These are phyloP conservation scores for Barnettozyma botsteinii DNA, from an alignment of 805 yeast genomes.

Conservation along the genomic window DNA sequence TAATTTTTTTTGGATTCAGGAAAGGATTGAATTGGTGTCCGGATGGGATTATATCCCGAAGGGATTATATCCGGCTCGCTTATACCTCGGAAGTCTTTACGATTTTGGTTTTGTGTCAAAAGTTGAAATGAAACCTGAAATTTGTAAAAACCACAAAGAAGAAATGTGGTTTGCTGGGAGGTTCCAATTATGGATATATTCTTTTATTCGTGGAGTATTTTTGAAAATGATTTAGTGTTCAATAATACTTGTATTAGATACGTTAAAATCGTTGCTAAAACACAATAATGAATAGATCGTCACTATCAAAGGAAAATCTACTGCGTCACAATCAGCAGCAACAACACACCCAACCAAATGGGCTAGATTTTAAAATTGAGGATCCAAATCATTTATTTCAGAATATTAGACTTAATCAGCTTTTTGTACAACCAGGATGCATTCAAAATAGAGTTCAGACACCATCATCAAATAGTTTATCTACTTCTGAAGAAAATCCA, in stretches of 20 bases:
- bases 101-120: neutral
- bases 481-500: neutral
- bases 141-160: no score
- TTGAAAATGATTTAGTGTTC: no score
- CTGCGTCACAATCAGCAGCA: neutral
- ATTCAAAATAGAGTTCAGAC: neutral
- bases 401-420: neutral
- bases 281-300: neutral
- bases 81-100: neutral
- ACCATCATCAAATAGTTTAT: neutral
- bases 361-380: neutral
- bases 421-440: neutral
- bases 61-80: no score
- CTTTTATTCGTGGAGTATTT: no score
- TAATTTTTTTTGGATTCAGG: neutral
- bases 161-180: neutral
- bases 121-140: neutral
- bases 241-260: no score
- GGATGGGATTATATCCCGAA: neutral
- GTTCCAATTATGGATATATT: no score
- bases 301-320: neutral
- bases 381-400: neutral
- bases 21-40: constrained; percentile 1
- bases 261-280: no score
- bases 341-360: neutral